Base-by-base conservation (phyloP, 2,329 filamentous ascomycete genomes). In the Phoma sp. region DNA sequence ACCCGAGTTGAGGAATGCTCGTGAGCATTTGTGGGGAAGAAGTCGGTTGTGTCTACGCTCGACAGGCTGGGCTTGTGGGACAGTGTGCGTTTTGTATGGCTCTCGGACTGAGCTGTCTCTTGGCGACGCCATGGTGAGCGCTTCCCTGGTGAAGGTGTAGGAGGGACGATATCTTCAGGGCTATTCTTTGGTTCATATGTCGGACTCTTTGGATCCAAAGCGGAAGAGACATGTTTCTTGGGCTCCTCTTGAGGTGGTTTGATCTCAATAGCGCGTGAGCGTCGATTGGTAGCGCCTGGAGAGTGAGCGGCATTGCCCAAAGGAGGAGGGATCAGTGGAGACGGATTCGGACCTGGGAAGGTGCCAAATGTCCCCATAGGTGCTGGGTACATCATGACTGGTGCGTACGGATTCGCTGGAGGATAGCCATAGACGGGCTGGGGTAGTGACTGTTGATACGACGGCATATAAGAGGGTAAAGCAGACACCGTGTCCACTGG, bases 251-350 rank as follows among this genome's bases (percentile, higher is more conserved):
- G 66, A 6, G 73, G 74, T n/a, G 69, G 67, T 45, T 75, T 76
- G 66, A 77, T 77, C 58, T 74, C 70, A 18, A 77, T 66, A 22
- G 75, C 75, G 50, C 73, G 71, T 13, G 75, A 77, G 14, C 74
- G 73, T 45, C 74, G 74, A 35, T 63, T 69, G 18, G 65, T 63
- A 36, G 70, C 71, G n/a, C 64, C 65, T 14, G 68, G 71, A 30
- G 67, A 71, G 14, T 64, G 65, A 8, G 62, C 51, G 22, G 49
- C 51, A 14, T 53, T 33, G n/a, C 59, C 66, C 2, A 50, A 36
- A 4, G 55, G 32, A 42, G 59, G 52, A 27, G 58, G 62, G 22
- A 62, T 60, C 47, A 70, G 69, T 1, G 63, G 55, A 29, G 64
- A 23, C 29, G 65, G 52, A 9, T 71, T 69, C 22, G 59, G 46